Base-by-base conservation (phyloP, 1,139 yeast genomes). In the Kodamaea sp. region DNA sequence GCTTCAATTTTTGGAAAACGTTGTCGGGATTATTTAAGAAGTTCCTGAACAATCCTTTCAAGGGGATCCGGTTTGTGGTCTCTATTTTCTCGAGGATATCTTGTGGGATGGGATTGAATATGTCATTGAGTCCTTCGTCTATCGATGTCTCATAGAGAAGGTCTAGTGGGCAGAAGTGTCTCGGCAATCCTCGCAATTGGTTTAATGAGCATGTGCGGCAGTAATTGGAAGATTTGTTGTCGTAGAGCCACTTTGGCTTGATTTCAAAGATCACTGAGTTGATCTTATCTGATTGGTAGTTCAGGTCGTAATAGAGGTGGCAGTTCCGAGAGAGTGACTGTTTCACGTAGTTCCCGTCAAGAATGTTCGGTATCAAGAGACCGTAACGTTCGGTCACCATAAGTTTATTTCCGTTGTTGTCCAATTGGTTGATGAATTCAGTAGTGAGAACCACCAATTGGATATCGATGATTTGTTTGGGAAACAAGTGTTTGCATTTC, bases 181-280 rank as follows among this genome's bases (percentile, higher is more conserved):
- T 50, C 7, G 42, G 33, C 20, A 37, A 35, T 0, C 61, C 59
- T 28, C 60, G 57, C 15, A 60, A 43, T 39, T 66, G 74, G 41
- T 64, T 64, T 32, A 65, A 57, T 58, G 67, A 68, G 39, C 76
- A 70, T 4, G 73, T 70, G 12, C 76, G 55, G 46, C 76, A 70
- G 42, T 70, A 70, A 41, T 65, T 68, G 15, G 61, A 50, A 6
- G 48, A 36, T 12, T 42, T 43, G 39, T 70, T 69, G 41, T 69
- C 73, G 47, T 70, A 70, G 26, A 70, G 55, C 76, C 76, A 70
- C 48, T 70, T 70, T 5, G 76, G 76, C 42, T 70, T 70, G 42
- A 70, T 53, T 44, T 70, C 76, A 35, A 70, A 55, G 4, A 67
- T 61, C 5, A 66, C 61, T 15, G 66, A 57, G 32, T 51, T 47